A percentile compares a stretch with the other conserved stretches of the same genome.
These are phyloP conservation scores for Coemansia sp. DNA, from an alignment of 192 early-diverging fungal species.

Conservation along the genomic window DNA sequence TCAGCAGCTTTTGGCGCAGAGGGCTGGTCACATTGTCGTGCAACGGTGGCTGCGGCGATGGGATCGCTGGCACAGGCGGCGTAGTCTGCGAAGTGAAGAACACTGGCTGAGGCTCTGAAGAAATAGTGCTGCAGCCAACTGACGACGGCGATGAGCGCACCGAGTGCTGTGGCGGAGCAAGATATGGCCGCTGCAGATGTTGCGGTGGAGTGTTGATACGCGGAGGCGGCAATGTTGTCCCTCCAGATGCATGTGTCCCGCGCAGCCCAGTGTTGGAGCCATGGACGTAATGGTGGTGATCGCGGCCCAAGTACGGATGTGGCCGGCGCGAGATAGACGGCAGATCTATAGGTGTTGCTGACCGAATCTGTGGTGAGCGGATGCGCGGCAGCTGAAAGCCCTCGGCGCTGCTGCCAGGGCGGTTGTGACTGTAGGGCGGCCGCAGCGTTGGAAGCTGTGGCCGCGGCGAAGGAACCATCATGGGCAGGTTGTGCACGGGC, in stretches of 20 bases:
- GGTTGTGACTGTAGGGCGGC: constrained; percentile 33
- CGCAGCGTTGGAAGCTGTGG: constrained; percentile 14
- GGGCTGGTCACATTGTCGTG: constrained; percentile 2
- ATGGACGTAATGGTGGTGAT: not conserved
- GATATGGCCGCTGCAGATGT: not conserved
- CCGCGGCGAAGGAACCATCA: constrained; percentile 7
- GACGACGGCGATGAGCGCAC: constrained; percentile 34
- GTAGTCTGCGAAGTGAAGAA: not conserved
- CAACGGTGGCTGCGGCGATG: not conserved
- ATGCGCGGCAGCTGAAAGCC: constrained; percentile 36
- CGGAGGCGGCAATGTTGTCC: not conserved
- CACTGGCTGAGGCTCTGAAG: constrained; percentile 1
- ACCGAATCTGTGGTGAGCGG: constrained; percentile 31
- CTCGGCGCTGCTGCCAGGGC: constrained; percentile 16
- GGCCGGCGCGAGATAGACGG: constrained; percentile 37
- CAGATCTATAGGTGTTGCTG: constrained; percentile 26
- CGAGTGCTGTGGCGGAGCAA: constrained; percentile 10
- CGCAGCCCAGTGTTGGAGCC: not conserved
- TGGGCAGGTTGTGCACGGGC: constrained; percentile 10
- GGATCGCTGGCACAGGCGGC: constrained; percentile 6
- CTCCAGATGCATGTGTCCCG: not conserved
- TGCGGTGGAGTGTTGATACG: constrained; percentile 9
- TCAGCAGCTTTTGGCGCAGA: constrained; percentile 28
- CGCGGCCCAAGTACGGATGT: constrained; percentile 31
- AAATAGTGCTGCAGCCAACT: constrained; percentile 6